Conservation (phyloP, 176 grass and related monocot genomes). For the Musa beccarii region DNA sequence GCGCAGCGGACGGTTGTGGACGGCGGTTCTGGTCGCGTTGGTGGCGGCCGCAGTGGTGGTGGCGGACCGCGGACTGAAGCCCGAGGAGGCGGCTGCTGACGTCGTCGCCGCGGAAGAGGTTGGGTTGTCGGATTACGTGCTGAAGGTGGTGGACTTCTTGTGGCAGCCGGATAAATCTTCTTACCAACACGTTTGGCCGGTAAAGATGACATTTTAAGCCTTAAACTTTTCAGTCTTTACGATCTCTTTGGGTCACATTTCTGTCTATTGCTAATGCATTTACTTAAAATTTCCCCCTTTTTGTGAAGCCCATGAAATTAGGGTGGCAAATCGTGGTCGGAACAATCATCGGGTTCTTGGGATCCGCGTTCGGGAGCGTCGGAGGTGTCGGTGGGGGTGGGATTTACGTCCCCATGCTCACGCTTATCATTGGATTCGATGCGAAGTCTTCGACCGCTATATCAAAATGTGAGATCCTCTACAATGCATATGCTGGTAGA, state of each 20-base stretch:
- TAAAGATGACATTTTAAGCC: neutral
- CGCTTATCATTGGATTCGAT: constrained; percentile 22
- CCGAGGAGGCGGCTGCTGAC: neutral
- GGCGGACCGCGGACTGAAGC: neutral
- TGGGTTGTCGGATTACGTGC: constrained; percentile 13
- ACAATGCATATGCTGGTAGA: neutral
- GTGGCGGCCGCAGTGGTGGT: neutral
- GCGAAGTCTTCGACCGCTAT: constrained; percentile 23
- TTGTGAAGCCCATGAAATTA: constrained; percentile 24
- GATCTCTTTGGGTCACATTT: neutral
- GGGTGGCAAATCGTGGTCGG: constrained; percentile 16
- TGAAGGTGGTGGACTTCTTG: constrained; percentile 42
- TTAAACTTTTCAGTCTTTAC: neutral
- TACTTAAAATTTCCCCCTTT: neutral
- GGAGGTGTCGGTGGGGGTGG: constrained; percentile 22
- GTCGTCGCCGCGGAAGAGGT: neutral
- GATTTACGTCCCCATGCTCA: constrained; percentile 25
- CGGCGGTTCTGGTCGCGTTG: neutral
- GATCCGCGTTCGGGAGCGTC: constrained; percentile 20
- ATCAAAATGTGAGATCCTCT: constrained; percentile 19
- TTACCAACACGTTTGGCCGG: constrained; percentile 24
- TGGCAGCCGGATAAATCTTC: constrained; percentile 18
- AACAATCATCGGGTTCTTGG: constrained; percentile 17
- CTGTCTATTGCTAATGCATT: neutral
- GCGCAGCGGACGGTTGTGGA: neutral